Evolutionary conservation across 2,329 filamentous ascomycete genomes (phyloP).

Genomic region (Phialocephala subalpina): DNA sequence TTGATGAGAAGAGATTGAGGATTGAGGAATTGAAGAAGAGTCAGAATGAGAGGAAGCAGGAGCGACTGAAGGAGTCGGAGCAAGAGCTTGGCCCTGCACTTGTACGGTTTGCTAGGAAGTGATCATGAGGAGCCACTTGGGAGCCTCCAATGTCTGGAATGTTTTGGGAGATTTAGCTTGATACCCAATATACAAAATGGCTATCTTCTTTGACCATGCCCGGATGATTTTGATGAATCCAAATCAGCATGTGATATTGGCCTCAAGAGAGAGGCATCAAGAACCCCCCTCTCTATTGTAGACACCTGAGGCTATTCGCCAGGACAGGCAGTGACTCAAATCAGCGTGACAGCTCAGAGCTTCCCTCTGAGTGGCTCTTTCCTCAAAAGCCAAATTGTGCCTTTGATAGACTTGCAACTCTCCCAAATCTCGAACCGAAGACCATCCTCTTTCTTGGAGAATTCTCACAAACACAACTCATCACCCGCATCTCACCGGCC

Average conservation of each 20-base stretch:
- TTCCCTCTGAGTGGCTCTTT: background rate
- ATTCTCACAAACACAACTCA: background rate
- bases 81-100: constrained; percentile 85
- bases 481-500: background rate
- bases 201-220: background rate
- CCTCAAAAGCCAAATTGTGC: background rate
- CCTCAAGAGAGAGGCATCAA: background rate
- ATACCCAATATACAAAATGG: constrained; percentile 3
- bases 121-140: constrained; percentile 27
- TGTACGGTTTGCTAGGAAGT: constrained; percentile 82
- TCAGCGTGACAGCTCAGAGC: background rate
- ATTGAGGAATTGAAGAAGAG: constrained; percentile 82
- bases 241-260: background rate
- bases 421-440: too few species aligned
- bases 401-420: too few species aligned
- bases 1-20: constrained; percentile 91
- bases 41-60: constrained; percentile 72
- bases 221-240: too few species aligned
- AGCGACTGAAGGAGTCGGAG: constrained; percentile 71
- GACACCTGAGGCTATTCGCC: background rate
- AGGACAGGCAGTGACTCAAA: constrained; percentile 1
- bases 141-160: background rate
- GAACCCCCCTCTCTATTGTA: background rate
- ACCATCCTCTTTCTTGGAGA: too few species aligned
- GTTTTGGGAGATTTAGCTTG: background rate